These are phyloP conservation scores for Schizosaccharomyces japonicus DNA, from an alignment of 805 yeast species.

Conservation along the genomic window DNA sequence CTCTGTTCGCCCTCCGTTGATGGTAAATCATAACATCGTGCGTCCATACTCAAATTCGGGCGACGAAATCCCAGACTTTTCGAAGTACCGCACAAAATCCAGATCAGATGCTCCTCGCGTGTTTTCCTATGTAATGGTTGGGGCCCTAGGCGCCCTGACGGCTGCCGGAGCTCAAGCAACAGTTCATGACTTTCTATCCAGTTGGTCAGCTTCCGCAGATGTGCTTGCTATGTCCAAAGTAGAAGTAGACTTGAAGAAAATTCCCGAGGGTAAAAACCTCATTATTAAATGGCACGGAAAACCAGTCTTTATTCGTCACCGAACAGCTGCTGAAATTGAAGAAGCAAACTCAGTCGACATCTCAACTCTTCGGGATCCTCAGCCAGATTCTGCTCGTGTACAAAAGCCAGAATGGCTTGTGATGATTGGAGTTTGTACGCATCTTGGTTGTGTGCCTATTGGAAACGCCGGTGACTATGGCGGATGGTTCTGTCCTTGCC, in stretches of 20 bases:
- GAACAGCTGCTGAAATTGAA: slow-evolving; percentile 75
- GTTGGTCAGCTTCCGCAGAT: slow-evolving; percentile 97
- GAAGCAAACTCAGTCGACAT: slow-evolving; percentile 80
- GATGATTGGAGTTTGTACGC: slow-evolving; percentile 99
- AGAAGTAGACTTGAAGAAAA: slow-evolving; percentile 77
- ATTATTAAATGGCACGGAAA: slow-evolving; percentile 99
- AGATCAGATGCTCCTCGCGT: slow-evolving; percentile 47
- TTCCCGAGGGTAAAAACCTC: slow-evolving; percentile 94
- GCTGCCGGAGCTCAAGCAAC: slow-evolving; percentile 89
- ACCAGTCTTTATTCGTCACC: slow-evolving; percentile 97
- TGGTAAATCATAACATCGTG: too few relatives aligned
- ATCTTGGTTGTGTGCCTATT: slow-evolving; percentile 98
- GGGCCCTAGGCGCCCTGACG: slow-evolving; percentile 65
- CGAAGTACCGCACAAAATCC: not conserved
- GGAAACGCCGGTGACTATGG: slow-evolving; percentile 99
- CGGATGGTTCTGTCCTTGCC: slow-evolving; percentile 99
- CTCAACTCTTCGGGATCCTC: slow-evolving; percentile 71
- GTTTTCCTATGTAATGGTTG: slow-evolving; percentile 91
- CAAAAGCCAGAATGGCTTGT: slow-evolving; percentile 93
- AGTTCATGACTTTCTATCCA: slow-evolving; percentile 45
- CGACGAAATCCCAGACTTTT: slow-evolving; percentile 5
- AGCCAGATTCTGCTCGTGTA: slow-evolving; percentile 78
- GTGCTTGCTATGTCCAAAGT: slow-evolving; percentile 98
- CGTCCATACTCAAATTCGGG: too few relatives aligned
- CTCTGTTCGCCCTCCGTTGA: too few relatives aligned